Evolutionary conservation across 2,329 filamentous ascomycete genomes (phyloP).

Genomic region (Pseudogymnoascus destructans): DNA sequence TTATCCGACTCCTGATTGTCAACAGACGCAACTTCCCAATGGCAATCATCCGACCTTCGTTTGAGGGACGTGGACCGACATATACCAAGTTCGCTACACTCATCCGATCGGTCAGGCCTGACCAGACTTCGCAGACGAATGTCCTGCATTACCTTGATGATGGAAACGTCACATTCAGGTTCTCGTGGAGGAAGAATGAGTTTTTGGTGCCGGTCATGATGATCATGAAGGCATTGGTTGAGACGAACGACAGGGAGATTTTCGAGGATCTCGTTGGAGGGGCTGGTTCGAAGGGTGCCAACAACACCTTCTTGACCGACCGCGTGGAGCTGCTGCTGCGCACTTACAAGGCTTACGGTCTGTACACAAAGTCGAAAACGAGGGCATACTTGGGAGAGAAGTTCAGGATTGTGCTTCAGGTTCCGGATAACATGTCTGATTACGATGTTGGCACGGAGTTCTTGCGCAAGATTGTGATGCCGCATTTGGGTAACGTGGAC

Average conservation of each 20-base stretch:
- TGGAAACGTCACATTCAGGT: conserved; percentile 91
- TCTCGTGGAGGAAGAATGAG: conserved; percentile 96
- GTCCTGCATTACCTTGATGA: conserved; percentile 91
- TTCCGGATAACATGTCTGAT: conserved; percentile 72
- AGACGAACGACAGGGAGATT: conserved; percentile 93
- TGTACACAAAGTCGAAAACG: conserved; percentile 72
- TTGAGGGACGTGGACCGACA: conserved; percentile 69
- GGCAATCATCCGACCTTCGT: conserved; percentile 84
- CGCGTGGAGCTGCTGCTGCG: conserved; percentile 82
- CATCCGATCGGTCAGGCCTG: conserved; percentile 83
- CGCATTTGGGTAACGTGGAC: conserved; percentile 76
- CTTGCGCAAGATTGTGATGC: conserved; percentile 74
- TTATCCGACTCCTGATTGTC: conserved; percentile 83
- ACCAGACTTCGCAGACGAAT: conserved; percentile 96
- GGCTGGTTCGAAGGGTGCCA: conserved; percentile 59
- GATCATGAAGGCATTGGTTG: conserved; percentile 86
- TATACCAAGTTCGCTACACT: conserved; percentile 89
- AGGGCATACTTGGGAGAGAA: conserved; percentile 79
- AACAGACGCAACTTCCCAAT: conserved; percentile 89
- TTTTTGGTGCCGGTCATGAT: conserved; percentile 94
- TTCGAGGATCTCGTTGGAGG: conserved; percentile 84
- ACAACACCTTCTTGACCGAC: conserved; percentile 89
- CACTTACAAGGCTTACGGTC: conserved; percentile 81
- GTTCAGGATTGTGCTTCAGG: conserved; percentile 76
- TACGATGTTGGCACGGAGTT: conserved; percentile 88